A percentile compares a stretch with the other conserved stretches of the same genome.
These are phyloP conservation scores for Petrea volubilis DNA, from an alignment of 257 asterid species.

Conservation along the genomic window DNA sequence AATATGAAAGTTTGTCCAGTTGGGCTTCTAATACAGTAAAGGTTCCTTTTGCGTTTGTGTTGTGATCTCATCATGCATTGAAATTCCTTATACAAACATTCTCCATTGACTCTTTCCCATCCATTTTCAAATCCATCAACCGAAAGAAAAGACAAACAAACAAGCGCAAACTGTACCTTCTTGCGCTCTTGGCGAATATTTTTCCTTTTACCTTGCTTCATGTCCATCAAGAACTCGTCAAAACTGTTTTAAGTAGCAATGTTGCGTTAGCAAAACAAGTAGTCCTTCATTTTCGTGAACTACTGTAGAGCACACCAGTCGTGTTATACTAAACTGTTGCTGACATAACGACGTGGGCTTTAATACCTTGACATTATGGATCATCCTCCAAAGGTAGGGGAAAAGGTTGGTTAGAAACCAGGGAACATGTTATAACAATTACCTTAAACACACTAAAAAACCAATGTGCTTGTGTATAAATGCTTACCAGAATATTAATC, in stretches of 20 bases:
- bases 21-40: not conserved
- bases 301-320: not conserved
- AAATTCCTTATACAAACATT: not conserved
- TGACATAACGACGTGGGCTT: not conserved
- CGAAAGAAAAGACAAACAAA: not conserved
- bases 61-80: not conserved
- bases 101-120: not conserved
- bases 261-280: slow-evolving; percentile 19
- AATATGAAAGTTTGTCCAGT: not conserved
- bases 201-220: slow-evolving; percentile 96
- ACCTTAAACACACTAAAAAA: not conserved
- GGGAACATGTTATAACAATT: not conserved
- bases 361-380: not conserved
- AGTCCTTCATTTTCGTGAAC: slow-evolving; percentile 18
- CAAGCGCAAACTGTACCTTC: slow-evolving; percentile 53
- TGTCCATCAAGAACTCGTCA: slow-evolving; percentile 95
- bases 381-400: not conserved
- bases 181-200: slow-evolving; percentile 98
- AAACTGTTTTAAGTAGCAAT: slow-evolving; percentile 53
- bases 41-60: slow-evolving; percentile 4
- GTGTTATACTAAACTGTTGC: not conserved
- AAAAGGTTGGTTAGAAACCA: not conserved
- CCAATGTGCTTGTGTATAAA: not conserved
- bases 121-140: not conserved
- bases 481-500: not conserved